Conservation (phyloP, 2,329 filamentous ascomycete genomes). For the Fusarium udum region DNA sequence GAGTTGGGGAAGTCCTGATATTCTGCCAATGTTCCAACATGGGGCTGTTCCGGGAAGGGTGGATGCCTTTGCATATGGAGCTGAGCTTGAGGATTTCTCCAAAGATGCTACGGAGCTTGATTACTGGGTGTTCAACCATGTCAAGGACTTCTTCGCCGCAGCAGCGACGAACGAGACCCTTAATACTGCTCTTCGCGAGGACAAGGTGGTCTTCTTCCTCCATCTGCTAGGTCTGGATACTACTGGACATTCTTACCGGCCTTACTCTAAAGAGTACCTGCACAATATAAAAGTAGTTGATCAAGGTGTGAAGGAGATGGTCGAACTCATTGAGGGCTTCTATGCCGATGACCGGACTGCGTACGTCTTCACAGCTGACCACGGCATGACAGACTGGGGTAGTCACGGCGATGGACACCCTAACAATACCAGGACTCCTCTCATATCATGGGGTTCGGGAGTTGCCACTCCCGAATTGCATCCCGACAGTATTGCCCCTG, state of each 20-base stretch:
- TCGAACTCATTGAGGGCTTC: slow-evolving; percentile 82
- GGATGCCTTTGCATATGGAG: slow-evolving; percentile 84
- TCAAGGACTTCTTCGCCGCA: slow-evolving; percentile 84
- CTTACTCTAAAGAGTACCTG: slow-evolving; percentile 95
- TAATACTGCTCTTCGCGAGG: slow-evolving; percentile 75
- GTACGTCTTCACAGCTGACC: slow-evolving; percentile 96
- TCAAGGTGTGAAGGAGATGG: slow-evolving; percentile 85
- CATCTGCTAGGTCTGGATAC: slow-evolving; percentile 94
- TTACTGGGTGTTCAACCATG: slow-evolving; percentile 94
- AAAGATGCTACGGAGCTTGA: slow-evolving; percentile 83
- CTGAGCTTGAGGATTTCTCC: slow-evolving; percentile 91
- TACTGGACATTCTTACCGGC: slow-evolving; percentile 83
- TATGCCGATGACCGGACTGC: slow-evolving; percentile 87
- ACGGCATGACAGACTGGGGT: slow-evolving; percentile 99
- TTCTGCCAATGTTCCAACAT: slow-evolving; percentile 94
- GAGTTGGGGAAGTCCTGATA: slow-evolving; percentile 99
- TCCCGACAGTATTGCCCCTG: slow-evolving; percentile 68
- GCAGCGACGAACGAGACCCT: slow-evolving; percentile 82
- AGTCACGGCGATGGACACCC: slow-evolving; percentile 98
- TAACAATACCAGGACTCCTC: slow-evolving; percentile 92
- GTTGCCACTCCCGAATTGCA: slow-evolving; percentile 77
- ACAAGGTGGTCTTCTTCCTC: slow-evolving; percentile 94
- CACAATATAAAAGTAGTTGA: slow-evolving; percentile 96
- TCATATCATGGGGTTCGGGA: slow-evolving; percentile 94
- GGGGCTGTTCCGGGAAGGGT: slow-evolving; percentile 90